Base-by-base conservation (phyloP, 2,329 filamentous ascomycete species). In the Verticillium zaregamsianum region DNA sequence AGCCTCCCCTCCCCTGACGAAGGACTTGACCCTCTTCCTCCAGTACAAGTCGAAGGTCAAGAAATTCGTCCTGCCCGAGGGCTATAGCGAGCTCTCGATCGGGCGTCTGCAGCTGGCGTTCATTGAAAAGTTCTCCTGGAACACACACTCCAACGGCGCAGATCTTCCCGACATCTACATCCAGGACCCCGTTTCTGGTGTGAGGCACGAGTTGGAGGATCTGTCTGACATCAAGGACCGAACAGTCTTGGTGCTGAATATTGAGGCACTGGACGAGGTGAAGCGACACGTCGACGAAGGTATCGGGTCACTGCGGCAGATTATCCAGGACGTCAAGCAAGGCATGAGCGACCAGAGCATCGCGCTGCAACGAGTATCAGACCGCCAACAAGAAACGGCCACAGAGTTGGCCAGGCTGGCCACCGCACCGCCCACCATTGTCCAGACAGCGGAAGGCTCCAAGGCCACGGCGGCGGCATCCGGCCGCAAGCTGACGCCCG, bases 121-220 rank as follows among this genome's bases (percentile, higher is more conserved):
- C 69, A 99, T 99, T 68, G 95, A 99, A 68, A 99, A 97, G 73
- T 99, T 99, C 72, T 95, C 94, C 0, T 99, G 96, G 93, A 98
- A 97, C 69, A 97, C 94, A 1, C 93, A 98, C 68, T 90, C 92
- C 64, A 96, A 97, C 69, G 95, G 95, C 8, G 86, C 88, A 15
- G 95, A 99, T 72, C 79, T 99, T 55, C 95, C 95, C 0, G 95
- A 99, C 69, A 98, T 99, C 17, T 97, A 99, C 73, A 95, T 99
- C 17, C 95, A 99, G 74, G 95, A 99, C 73, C 90, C 93, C 0
- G 85, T 97, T 2, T 98, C 95, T 9, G 95, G 95, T 0, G 91
- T 99, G n/a, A 90, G 95, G 17, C 94, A 99, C 73, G 95, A 99
- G 77, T 79, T 99, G 28, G 95, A 99, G 73, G 95, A 99, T 71